phyloP scores from a whole-genome alignment of 2,329 filamentous ascomycete species.

The Pseudofabraea citricarpa region DNA sequence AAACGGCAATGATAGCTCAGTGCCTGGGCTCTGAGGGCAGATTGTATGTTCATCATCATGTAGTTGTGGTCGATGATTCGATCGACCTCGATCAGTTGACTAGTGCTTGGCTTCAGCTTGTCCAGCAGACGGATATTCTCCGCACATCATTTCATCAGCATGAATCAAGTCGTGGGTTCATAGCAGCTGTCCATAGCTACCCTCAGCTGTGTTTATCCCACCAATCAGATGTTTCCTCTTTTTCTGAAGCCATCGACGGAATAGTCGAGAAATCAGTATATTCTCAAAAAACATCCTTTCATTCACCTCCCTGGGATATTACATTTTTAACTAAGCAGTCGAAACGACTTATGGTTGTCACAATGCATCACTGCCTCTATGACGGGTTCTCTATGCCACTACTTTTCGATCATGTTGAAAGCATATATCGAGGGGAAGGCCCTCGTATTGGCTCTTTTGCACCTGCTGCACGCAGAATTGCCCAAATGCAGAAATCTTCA shows the following conservation, averaged over 20 bases:
- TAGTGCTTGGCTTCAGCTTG: constrained; percentile 11
- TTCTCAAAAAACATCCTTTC: neutral
- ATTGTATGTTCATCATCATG: neutral
- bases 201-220: no score
- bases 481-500: neutral
- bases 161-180: neutral
- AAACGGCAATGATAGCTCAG: constrained; percentile 15
- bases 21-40: constrained; percentile 4
- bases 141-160: constrained; percentile 26
- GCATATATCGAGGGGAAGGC: no score
- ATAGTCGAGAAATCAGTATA: neutral
- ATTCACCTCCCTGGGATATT: neutral
- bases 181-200: constrained; percentile 3
- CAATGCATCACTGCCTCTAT: constrained; percentile 6
- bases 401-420: no score
- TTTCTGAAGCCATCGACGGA: neutral
- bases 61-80: neutral
- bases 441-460: no score
- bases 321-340: no score
- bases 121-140: constrained; percentile 17
- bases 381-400: constrained; percentile 5
- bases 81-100: constrained; percentile 6
- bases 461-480: neutral
- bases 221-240: no score
- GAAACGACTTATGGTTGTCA: neutral